Conservation (phyloP, 2,329 filamentous ascomycete genomes). For the Dothidotthia symphoricarpi region DNA sequence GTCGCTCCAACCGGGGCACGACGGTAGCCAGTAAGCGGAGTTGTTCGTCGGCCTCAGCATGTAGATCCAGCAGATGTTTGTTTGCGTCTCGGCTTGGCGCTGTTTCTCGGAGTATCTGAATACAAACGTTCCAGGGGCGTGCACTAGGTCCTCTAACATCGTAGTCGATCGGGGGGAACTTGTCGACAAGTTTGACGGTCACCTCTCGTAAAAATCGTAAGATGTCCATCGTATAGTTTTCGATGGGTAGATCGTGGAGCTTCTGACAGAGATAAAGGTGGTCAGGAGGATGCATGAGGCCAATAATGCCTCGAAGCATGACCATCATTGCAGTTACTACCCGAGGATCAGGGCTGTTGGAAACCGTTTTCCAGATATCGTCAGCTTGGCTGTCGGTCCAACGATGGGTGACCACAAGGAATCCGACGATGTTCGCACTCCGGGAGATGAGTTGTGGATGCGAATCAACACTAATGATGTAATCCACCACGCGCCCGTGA, state of each 20-base stretch:
- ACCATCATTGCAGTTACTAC: conserved; percentile 76
- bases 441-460: conserved; percentile 85
- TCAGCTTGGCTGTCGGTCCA: conserved; percentile 74
- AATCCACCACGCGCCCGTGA: conserved; percentile 71
- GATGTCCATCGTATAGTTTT: conserved; percentile 32
- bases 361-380: conserved; percentile 79
- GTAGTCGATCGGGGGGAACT: conserved; percentile 8
- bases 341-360: conserved; percentile 76
- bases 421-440: conserved; percentile 80
- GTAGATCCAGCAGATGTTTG: conserved; percentile 61
- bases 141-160: conserved; percentile 22
- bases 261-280: conserved; percentile 67
- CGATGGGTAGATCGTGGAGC: conserved; percentile 50
- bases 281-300: conserved; percentile 44
- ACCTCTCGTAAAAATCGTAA: conserved; percentile 33
- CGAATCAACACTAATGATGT: conserved; percentile 85
- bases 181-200: conserved; percentile 18
- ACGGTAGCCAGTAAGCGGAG: conserved; percentile 60
- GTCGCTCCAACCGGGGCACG: conserved; percentile 59
- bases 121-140: conserved; percentile 55
- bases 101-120: conserved; percentile 71
- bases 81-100: conserved; percentile 56
- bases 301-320: conserved; percentile 58
- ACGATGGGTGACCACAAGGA: conserved; percentile 74
- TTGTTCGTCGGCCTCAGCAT: conserved; percentile 61